Evolutionary conservation across 2,329 filamentous ascomycete species (phyloP).

Genomic region (Venturia pyrina): DNA sequence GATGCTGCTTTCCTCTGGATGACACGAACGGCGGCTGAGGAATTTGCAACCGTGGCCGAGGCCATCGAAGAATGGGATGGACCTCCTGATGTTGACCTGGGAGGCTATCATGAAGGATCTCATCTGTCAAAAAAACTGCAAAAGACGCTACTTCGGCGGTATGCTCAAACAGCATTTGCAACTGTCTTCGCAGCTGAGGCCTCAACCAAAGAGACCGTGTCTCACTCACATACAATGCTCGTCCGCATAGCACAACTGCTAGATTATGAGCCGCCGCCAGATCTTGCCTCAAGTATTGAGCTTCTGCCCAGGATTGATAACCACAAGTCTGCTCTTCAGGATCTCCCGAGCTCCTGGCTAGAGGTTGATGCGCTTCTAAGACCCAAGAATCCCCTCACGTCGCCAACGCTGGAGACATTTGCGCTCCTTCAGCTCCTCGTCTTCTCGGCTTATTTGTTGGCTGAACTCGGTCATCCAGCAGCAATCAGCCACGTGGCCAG

Average conservation of each 20-base stretch:
- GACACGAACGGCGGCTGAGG: slow-evolving; percentile 44
- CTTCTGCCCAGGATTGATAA: slow-evolving; percentile 33
- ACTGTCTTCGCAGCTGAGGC: slow-evolving; percentile 58
- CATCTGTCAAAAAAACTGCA: slow-evolving; percentile 53
- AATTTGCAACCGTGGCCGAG: slow-evolving; percentile 53
- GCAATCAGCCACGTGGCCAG: slow-evolving; percentile 41
- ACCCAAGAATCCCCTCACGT: slow-evolving; percentile 54
- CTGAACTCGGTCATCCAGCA: slow-evolving; percentile 29
- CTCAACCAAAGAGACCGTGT: slow-evolving; percentile 47
- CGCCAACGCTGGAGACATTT: slow-evolving; percentile 45
- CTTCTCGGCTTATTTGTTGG: slow-evolving; percentile 36
- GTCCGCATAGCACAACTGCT: slow-evolving; percentile 50
- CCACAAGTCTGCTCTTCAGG: slow-evolving; percentile 23
- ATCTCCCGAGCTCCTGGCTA: slow-evolving; percentile 24
- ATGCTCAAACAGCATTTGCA: slow-evolving; percentile 58
- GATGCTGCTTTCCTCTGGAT: slow-evolving; percentile 62
- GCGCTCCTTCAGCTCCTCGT: slow-evolving; percentile 54
- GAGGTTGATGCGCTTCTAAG: slow-evolving; percentile 41
- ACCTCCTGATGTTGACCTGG: slow-evolving; percentile 59
- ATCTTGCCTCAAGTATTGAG: slow-evolving; percentile 32
- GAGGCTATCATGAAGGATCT: slow-evolving; percentile 42
- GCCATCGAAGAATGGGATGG: slow-evolving; percentile 65
- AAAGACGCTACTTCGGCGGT: slow-evolving; percentile 50
- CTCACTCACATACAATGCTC: slow-evolving; percentile 50
- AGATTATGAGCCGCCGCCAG: slow-evolving; percentile 47